A percentile compares a stretch with the other conserved stretches of the same genome.
Evolutionary conservation across 805 yeast species (phyloP).

Genomic region (Saturnispora kantuleensis): DNA sequence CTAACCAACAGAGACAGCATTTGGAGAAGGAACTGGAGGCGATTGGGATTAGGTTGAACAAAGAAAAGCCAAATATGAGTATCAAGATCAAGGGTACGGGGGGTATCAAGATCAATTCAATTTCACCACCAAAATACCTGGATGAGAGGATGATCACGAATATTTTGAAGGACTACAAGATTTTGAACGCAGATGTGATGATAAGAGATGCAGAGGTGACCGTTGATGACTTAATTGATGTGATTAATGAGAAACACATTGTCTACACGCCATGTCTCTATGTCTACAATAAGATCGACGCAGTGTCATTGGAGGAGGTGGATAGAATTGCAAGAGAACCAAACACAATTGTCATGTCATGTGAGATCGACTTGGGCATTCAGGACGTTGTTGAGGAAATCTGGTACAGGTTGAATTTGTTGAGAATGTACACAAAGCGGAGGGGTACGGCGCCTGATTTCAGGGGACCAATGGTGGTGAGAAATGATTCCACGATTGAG

Average conservation of each 20-base stretch:
- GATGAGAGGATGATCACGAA: slow-evolving; percentile 72
- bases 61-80: slow-evolving; percentile 67
- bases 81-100: slow-evolving; percentile 79
- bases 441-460: slow-evolving; percentile 78
- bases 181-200: slow-evolving; percentile 89
- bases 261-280: slow-evolving; percentile 86
- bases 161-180: slow-evolving; percentile 74
- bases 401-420: slow-evolving; percentile 77
- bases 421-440: slow-evolving; percentile 80
- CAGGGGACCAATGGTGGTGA: slow-evolving; percentile 82
- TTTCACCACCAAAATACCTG: slow-evolving; percentile 71
- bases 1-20: slow-evolving; percentile 78
- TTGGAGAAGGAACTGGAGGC: slow-evolving; percentile 85
- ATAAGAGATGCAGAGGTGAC: slow-evolving; percentile 84
- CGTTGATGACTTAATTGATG: slow-evolving; percentile 87
- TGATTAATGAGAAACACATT: slow-evolving; percentile 78
- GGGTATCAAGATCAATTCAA: slow-evolving; percentile 76
- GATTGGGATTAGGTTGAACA: slow-evolving; percentile 86
- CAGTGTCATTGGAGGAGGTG: slow-evolving; percentile 89
- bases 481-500: slow-evolving; percentile 68
- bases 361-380: slow-evolving; percentile 78
- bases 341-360: slow-evolving; percentile 87
- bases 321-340: slow-evolving; percentile 89
- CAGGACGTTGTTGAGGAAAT: slow-evolving; percentile 85
- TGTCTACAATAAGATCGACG: slow-evolving; percentile 91